Base-by-base conservation (phyloP, 257 asterid species). In the Lantana camara region DNA sequence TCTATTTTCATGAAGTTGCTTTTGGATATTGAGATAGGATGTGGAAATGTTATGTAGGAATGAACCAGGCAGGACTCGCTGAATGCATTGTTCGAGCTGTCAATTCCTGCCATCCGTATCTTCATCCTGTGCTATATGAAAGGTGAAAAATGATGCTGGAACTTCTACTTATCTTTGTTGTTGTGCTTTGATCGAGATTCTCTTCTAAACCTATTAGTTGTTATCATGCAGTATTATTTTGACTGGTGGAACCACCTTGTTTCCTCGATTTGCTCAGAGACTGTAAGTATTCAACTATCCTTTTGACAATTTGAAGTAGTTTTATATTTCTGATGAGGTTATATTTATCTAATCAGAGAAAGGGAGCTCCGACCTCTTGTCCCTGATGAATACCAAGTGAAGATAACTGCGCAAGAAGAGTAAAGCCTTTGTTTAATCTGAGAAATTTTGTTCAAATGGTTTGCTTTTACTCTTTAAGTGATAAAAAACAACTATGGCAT, bases 11-110 rank as follows among this genome's bases (percentile, higher is more conserved):
- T 54, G 32, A 53, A 60, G 23, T 71, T 38, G 16, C 27, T 56
- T 59, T 42, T 40, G 47, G 64, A 65, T 63, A 59, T 47, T 55
- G 41, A 49, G 58, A 68, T 49, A 15, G 21, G 22, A 53, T 47
- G 15, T 47, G 54, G 54, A 15, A 37, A 37, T 76, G 68, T 57
- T 58, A 41, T 66, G 1, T 75, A 93, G 99, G 99, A 77, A 74
- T 94, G 97, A 90, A 94, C 71, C 92, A 94, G 77, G 96, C 97
- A 63, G 97, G 97, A 41, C 87, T 94, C 62, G 96, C 97, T 40
- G 99, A 90, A 77, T 94, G 97, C 71, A 80, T 94, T 35, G 87
- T 90, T 57, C 86, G 95, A 81, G 83, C 97, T 64, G 86, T 93
- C 50, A 80, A 83, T 80, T 85, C 95, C 24, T 93, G 99, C 68